Evolutionary conservation across 352 stramenopile species (phyloP), one percentile per base, ranked within the genome.

Genomic region (Phytopythium vexans): DNA sequence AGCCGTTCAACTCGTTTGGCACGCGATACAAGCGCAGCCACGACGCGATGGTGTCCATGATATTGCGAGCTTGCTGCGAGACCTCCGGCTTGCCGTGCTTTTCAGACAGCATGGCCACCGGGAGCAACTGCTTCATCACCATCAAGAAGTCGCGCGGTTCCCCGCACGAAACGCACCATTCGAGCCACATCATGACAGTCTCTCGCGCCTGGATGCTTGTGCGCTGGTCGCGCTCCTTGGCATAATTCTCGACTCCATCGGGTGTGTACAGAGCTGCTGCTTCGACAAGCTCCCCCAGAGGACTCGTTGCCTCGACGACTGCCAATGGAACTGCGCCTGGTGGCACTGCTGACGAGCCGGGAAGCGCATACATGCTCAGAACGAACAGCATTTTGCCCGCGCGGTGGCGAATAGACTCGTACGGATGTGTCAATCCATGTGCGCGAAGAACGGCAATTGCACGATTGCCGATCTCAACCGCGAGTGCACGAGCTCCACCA

Each of bases 401-500:
- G 21, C 67, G 72, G 40, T 92, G 78, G 31, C 81, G 76, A n/a
- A 92, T 84, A 49, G 88, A 87, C 56, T 86, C 83, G 72, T 92
- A 92, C 43, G 70, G 78, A 37, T 92, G 81, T 0, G 72, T 62
- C 38, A 92, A 51, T 0, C 67, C 72, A 10, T 87, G 72, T 32
- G 60, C 57, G 33, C 66, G 57, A 44, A 89, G 71, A 9, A 87
- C 70, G 10, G 46, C 46, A 7, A 86, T 32, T 16, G 74, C 60
- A 31, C 64, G 56, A 42, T 68, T 43, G 40, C 52, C 55, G 46
- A 73, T 64, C 42, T 68, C 55, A 40, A 34, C 65, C 3, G 50
- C 60, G 41, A 78, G 21, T 14, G 39, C 43, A 39, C 53, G 42
- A 2, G 60, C 41, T 34, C 47, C 12, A 12, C 11, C 35, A 43